Conservation (phyloP, 305 asterid genomes). For the Fraxinus latifolia region DNA sequence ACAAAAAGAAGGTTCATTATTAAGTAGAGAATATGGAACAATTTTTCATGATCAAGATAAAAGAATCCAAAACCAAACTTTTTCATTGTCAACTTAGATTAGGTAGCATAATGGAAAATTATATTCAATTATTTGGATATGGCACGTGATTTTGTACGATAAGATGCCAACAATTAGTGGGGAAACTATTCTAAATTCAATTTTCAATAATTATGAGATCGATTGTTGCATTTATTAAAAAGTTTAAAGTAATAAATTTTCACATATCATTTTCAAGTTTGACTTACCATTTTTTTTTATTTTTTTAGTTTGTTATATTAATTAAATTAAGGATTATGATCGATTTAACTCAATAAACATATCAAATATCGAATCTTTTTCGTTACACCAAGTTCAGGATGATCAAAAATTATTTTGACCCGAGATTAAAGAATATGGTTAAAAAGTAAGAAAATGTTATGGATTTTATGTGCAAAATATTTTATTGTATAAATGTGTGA, state of each 20-base stretch:
- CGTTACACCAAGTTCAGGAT: not conserved
- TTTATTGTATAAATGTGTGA: too few relatives aligned
- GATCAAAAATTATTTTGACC: not conserved
- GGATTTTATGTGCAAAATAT: too few relatives aligned
- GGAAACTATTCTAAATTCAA: not conserved
- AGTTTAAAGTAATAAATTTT: not conserved
- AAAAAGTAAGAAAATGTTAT: too few relatives aligned
- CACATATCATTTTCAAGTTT: not conserved
- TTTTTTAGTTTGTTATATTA: too few relatives aligned
- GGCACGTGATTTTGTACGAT: not conserved
- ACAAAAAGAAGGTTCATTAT: not conserved
- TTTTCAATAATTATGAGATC: not conserved
- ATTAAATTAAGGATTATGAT: not conserved
- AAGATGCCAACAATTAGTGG: not conserved
- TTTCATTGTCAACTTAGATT: not conserved
- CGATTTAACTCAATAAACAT: not conserved
- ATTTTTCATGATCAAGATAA: not conserved
- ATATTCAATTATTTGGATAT: not conserved
- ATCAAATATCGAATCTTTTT: not conserved
- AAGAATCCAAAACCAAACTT: not conserved
- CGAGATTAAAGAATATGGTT: too few relatives aligned
- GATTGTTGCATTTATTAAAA: not conserved
- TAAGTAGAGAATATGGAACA: not conserved
- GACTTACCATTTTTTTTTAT: not conserved
- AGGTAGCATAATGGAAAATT: not conserved